A percentile compares a stretch with the other conserved stretches of the same genome.
Conservation (phyloP, 2,329 filamentous ascomycete species). For the Fusarium sp. region DNA sequence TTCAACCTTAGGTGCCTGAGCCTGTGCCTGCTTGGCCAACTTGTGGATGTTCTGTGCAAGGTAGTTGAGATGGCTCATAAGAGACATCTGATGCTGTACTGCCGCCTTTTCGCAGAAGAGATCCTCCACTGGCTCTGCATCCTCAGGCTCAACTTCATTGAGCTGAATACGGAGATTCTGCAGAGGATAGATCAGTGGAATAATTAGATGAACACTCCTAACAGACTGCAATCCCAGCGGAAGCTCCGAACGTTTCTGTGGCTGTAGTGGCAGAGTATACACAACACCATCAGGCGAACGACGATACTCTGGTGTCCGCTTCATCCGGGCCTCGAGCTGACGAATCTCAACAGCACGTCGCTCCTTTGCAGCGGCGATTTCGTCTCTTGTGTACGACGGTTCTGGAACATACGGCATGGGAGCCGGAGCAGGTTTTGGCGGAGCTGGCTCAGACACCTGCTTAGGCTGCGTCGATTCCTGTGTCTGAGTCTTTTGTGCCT, state of each 20-base stretch:
- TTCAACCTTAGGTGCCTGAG: slow-evolving; percentile 57
- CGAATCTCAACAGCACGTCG: slow-evolving; percentile 76
- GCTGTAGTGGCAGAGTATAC: slow-evolving; percentile 80
- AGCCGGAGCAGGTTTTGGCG: slow-evolving; percentile 35
- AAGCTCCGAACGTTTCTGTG: slow-evolving; percentile 72
- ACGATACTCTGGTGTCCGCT: slow-evolving; percentile 75
- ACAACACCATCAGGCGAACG: slow-evolving; percentile 78
- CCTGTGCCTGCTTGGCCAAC: slow-evolving; percentile 71
- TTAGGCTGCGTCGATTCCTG: slow-evolving; percentile 17
- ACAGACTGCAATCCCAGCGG: slow-evolving; percentile 73
- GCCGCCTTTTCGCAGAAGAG: slow-evolving; percentile 73
- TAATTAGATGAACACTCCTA: slow-evolving; percentile 75
- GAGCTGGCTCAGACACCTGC: slow-evolving; percentile 22
- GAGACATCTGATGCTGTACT: slow-evolving; percentile 70
- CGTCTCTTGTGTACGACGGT: slow-evolving; percentile 68
- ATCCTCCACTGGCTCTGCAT: slow-evolving; percentile 74
- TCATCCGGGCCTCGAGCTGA: slow-evolving; percentile 83
- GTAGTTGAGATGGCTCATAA: slow-evolving; percentile 84
- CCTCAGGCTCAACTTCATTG: slow-evolving; percentile 72
- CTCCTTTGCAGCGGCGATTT: slow-evolving; percentile 74
- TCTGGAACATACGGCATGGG: slow-evolving; percentile 57
- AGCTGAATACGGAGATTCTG: slow-evolving; percentile 77
- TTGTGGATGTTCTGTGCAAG: slow-evolving; percentile 78
- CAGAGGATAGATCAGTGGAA: slow-evolving; percentile 80
- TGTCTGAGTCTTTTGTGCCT: slow-evolving; percentile 40